These are phyloP conservation scores for Epichloe festucae DNA, from an alignment of 2,329 filamentous ascomycete species.

Conservation along the genomic window DNA sequence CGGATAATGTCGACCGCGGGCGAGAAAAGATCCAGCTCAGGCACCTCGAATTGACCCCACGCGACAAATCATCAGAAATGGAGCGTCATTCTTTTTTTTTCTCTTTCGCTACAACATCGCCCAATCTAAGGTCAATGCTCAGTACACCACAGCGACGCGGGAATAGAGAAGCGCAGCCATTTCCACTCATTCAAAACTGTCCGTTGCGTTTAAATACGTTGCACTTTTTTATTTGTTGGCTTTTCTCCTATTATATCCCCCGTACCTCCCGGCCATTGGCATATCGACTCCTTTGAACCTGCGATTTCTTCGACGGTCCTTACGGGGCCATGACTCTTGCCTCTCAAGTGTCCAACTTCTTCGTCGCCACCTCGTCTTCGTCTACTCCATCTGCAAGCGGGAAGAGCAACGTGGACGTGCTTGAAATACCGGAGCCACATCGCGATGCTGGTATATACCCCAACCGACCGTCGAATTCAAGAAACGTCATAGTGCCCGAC, in stretches of 20 bases:
- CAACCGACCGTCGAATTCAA: constrained; percentile 13
- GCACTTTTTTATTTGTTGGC: not conserved
- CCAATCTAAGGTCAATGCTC: not conserved
- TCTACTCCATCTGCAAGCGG: constrained; percentile 7
- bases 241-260: not conserved
- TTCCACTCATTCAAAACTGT: not conserved
- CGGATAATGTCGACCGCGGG: constrained; percentile 3
- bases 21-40: not conserved
- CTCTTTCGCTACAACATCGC: not conserved
- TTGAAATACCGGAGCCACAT: constrained; percentile 8
- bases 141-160: not conserved
- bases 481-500: constrained; percentile 13
- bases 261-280: not conserved
- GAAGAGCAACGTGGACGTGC: constrained; percentile 3
- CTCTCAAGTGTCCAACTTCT: constrained; percentile 4
- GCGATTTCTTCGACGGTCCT: not conserved
- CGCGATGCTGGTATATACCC: constrained; percentile 21
- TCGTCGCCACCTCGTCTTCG: constrained; percentile 2
- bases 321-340: constrained; percentile 6
- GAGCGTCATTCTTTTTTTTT: not conserved
- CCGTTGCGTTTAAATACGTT: not conserved
- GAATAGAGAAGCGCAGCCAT: constrained; percentile 1
- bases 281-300: not conserved
- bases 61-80: not conserved
- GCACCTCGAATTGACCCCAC: not conserved